Conservation (phyloP, 2,329 filamentous ascomycete genomes). For the Aspergillus ochraceus region DNA sequence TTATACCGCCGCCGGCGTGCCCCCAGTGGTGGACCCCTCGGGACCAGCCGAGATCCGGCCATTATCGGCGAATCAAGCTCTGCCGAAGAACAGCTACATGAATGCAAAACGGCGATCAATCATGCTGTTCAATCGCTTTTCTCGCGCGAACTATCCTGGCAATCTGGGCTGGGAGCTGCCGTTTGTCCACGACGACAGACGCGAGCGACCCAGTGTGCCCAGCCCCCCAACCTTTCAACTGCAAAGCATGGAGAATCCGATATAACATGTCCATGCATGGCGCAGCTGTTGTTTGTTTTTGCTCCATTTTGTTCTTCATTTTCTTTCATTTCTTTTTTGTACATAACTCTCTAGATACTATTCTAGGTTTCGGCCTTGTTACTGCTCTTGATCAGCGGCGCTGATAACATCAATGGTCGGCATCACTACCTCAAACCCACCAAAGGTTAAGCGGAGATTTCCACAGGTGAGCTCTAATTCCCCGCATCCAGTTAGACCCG, state of each 20-base stretch:
- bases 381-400: too few species aligned
- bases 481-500: too few species aligned
- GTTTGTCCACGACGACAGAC: neutral
- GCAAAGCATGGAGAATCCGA: neutral
- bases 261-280: neutral
- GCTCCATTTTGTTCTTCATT: too few species aligned
- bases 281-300: too few species aligned
- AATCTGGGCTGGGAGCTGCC: constrained; percentile 1
- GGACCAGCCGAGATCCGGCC: constrained; percentile 2
- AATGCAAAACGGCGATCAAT: constrained; percentile 1
- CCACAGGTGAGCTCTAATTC: too few species aligned
- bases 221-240: constrained; percentile 1
- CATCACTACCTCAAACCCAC: too few species aligned
- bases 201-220: neutral
- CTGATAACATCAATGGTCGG: too few species aligned
- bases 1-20: neutral
- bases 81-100: constrained; percentile 1
- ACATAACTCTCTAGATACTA: too few species aligned
- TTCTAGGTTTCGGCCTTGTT: too few species aligned
- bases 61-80: neutral
- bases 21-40: constrained; percentile 3
- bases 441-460: too few species aligned
- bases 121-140: constrained; percentile 3
- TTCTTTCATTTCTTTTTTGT: too few species aligned
- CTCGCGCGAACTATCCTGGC: neutral